These are phyloP conservation scores for Rhexocercosporidium sp. DNA, from an alignment of 2,329 filamentous ascomycete genomes.

Conservation along the genomic window DNA sequence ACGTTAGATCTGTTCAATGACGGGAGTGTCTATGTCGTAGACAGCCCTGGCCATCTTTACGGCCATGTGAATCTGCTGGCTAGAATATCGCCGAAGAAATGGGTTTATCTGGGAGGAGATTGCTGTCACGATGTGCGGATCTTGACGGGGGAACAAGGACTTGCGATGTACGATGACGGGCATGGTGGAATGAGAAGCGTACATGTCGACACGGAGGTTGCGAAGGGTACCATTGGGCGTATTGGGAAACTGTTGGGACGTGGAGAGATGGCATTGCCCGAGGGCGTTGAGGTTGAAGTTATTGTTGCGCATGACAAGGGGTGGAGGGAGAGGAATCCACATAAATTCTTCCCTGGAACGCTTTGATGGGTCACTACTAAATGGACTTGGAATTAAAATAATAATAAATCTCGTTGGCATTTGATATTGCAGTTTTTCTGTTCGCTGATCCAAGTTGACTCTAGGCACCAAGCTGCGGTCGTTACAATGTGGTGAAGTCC, in stretches of 20 bases:
- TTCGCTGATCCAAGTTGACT: neutral
- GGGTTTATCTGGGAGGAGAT: conserved; percentile 58
- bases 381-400: too few species aligned
- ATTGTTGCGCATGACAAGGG: conserved; percentile 56
- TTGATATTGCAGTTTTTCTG: too few species aligned
- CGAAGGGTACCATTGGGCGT: conserved; percentile 48
- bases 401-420: neutral
- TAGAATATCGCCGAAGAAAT: conserved; percentile 46
- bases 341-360: conserved; percentile 38
- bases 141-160: conserved; percentile 55
- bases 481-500: neutral
- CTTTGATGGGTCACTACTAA: neutral
- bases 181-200: conserved; percentile 53
- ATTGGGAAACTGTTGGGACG: conserved; percentile 46
- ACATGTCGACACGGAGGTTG: conserved; percentile 53
- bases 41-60: conserved; percentile 56
- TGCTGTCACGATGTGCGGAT: conserved; percentile 58
- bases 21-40: conserved; percentile 52
- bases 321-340: conserved; percentile 50
- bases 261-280: conserved; percentile 26
- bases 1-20: conserved; percentile 54
- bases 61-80: conserved; percentile 58
- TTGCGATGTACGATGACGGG: conserved; percentile 55
- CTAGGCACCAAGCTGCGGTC: neutral
- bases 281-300: conserved; percentile 49